These are phyloP conservation scores for Lepidium sativum DNA, from an alignment of 345 rosid genomes.

Conservation along the genomic window DNA sequence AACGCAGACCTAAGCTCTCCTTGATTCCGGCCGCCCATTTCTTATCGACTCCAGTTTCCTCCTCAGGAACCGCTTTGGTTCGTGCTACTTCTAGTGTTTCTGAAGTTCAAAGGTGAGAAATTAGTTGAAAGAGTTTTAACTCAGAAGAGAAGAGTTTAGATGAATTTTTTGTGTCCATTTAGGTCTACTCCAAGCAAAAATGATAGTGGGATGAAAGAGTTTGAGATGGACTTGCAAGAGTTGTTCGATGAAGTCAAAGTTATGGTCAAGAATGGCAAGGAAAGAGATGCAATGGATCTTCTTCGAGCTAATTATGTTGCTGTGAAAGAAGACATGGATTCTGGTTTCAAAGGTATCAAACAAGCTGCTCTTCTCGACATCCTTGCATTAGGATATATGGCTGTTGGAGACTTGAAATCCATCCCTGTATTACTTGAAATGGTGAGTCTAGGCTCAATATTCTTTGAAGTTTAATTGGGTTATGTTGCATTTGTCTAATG, in stretches of 20 bases:
- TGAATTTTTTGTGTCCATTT: slow-evolving; percentile 19
- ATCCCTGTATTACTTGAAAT: slow-evolving; percentile 39
- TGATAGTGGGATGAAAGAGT: slow-evolving; percentile 32
- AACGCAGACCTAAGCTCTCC: slow-evolving; percentile 30
- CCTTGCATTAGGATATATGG: slow-evolving; percentile 68
- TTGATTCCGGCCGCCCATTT: slow-evolving; percentile 27
- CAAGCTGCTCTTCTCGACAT: slow-evolving; percentile 78
- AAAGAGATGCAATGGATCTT: slow-evolving; percentile 52
- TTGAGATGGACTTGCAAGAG: slow-evolving; percentile 62
- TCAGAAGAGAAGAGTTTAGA: no score
- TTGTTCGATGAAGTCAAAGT: slow-evolving; percentile 61
- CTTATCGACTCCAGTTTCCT: slow-evolving; percentile 25
- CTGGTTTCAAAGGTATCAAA: slow-evolving; percentile 51
- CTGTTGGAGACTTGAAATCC: slow-evolving; percentile 53
- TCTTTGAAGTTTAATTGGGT: not conserved
- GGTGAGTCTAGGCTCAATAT: slow-evolving; percentile 31
- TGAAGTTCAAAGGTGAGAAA: no score
- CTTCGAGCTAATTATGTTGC: slow-evolving; percentile 79
- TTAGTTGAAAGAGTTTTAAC: no score
- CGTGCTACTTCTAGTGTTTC: no score
- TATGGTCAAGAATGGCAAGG: slow-evolving; percentile 49
- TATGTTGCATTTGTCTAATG: not conserved
- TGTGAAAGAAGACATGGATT: slow-evolving; percentile 55
- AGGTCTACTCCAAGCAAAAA: slow-evolving; percentile 37
- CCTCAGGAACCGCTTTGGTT: slow-evolving; percentile 23